Evolutionary conservation across 176 grass and related monocot genomes (phyloP).

Genomic region (Microstegium vimineum): DNA sequence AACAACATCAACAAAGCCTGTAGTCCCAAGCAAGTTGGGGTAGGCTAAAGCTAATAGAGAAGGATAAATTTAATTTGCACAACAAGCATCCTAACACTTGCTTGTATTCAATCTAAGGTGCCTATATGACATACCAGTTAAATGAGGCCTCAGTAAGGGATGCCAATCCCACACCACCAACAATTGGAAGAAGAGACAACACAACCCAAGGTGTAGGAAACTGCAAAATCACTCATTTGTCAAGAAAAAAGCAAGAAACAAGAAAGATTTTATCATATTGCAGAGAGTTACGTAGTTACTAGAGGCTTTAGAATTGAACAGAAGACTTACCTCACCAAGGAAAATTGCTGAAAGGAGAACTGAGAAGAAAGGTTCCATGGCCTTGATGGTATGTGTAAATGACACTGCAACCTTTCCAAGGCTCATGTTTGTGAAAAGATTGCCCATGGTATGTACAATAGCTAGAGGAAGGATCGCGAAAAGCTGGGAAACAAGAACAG

Average conservation of each 20-base stretch:
- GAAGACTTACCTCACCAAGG: slow-evolving; percentile 54
- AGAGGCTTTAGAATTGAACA: not conserved
- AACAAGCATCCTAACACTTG: not conserved
- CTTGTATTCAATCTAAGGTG: not conserved
- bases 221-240: slow-evolving; percentile 39
- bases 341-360: slow-evolving; percentile 80
- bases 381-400: slow-evolving; percentile 85
- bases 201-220: slow-evolving; percentile 81
- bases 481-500: slow-evolving; percentile 45
- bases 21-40: no score
- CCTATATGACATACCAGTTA: slow-evolving; percentile 60
- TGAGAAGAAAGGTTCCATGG: slow-evolving; percentile 77
- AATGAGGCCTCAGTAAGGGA: slow-evolving; percentile 94
- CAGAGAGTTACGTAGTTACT: not conserved
- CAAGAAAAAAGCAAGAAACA: not conserved
- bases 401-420: slow-evolving; percentile 81
- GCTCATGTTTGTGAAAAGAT: slow-evolving; percentile 89
- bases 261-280: not conserved
- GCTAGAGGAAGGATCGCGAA: slow-evolving; percentile 72
- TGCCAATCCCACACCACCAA: slow-evolving; percentile 91
- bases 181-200: slow-evolving; percentile 79
- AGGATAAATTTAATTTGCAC: slow-evolving; percentile 14
- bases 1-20: no score
- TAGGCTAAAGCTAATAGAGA: no score
- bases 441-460: slow-evolving; percentile 78